Conservation (phyloP, 1,284 basidiomycete genomes). For the Rhodotorula sp. region DNA sequence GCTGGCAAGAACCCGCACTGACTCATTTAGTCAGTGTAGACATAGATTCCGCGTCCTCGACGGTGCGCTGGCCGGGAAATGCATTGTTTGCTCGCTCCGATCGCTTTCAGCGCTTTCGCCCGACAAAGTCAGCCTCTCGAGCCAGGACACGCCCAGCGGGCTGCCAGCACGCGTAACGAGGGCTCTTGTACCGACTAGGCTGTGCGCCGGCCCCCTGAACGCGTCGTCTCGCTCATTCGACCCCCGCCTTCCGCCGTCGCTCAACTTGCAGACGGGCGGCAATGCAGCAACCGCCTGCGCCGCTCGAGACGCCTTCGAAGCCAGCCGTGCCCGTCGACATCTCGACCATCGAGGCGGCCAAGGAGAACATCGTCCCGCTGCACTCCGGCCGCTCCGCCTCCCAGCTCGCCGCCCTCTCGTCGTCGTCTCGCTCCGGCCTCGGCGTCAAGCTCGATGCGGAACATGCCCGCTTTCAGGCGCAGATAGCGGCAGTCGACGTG, state of each 20-base stretch:
- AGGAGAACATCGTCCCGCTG: constrained; percentile 63
- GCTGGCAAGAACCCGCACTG: too few relatives aligned
- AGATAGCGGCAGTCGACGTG: constrained; percentile 52
- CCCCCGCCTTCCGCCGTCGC: neutral
- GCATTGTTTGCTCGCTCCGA: too few relatives aligned
- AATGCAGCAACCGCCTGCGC: neutral
- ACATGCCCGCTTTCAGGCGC: constrained; percentile 51
- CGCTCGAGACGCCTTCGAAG: neutral
- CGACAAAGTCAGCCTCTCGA: too few relatives aligned
- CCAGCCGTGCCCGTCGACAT: constrained; percentile 39
- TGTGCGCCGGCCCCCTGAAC: too few relatives aligned
- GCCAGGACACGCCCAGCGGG: too few relatives aligned
- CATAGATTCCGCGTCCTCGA: too few relatives aligned
- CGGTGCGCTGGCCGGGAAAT: too few relatives aligned
- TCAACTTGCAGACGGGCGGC: neutral
- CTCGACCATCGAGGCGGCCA: constrained; percentile 56
- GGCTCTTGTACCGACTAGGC: too few relatives aligned
- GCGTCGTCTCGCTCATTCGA: neutral
- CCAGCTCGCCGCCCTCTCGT: constrained; percentile 56
- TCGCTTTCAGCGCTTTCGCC: too few relatives aligned
- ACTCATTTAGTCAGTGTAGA: rapidly evolving
- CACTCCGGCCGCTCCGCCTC: constrained; percentile 59
- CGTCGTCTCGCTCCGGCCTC: constrained; percentile 50
- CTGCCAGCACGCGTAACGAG: too few relatives aligned
- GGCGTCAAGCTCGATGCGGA: constrained; percentile 53